Percentiles rank a stretch among this genome's conserved stretches.
Conservation (phyloP, 2,329 filamentous ascomycete genomes). For the Chrysoporthe austroafricana region DNA sequence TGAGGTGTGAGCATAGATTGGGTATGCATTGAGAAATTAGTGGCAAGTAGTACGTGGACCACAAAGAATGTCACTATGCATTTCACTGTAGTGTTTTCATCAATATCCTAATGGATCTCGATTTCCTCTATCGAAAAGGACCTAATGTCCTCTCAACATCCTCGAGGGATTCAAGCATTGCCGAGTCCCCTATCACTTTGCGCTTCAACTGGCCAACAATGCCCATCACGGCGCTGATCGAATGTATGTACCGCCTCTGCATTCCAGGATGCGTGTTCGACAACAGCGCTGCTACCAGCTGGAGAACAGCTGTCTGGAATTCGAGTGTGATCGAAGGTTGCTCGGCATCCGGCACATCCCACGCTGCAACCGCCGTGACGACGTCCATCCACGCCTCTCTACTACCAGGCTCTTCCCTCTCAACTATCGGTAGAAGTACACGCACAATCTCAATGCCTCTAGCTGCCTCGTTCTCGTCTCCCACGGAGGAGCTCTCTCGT, state of each 20-base stretch:
- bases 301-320: slow-evolving; percentile 56
- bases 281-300: slow-evolving; percentile 59
- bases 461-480: slow-evolving; percentile 41
- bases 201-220: slow-evolving; percentile 48
- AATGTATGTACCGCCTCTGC: slow-evolving; percentile 54
- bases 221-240: slow-evolving; percentile 54
- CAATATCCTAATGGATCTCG: background rate
- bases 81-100: background rate
- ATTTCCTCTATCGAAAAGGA: slow-evolving; percentile 25
- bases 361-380: slow-evolving; percentile 55
- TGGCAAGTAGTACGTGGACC: background rate
- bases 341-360: slow-evolving; percentile 42
- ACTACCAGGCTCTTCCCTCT: slow-evolving; percentile 48
- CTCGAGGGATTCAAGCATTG: slow-evolving; percentile 48
- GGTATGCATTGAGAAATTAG: background rate
- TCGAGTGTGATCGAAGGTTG: slow-evolving; percentile 44
- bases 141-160: slow-evolving; percentile 43
- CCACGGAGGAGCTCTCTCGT: slow-evolving; percentile 34
- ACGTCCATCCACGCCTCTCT: slow-evolving; percentile 62
- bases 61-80: background rate
- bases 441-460: slow-evolving; percentile 61
- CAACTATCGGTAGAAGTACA: slow-evolving; percentile 56
- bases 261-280: slow-evolving; percentile 49
- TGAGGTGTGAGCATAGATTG: background rate
- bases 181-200: slow-evolving; percentile 34